phyloP scores from a whole-genome alignment of 352 stramenopile species.

The Peronospora destructor region DNA sequence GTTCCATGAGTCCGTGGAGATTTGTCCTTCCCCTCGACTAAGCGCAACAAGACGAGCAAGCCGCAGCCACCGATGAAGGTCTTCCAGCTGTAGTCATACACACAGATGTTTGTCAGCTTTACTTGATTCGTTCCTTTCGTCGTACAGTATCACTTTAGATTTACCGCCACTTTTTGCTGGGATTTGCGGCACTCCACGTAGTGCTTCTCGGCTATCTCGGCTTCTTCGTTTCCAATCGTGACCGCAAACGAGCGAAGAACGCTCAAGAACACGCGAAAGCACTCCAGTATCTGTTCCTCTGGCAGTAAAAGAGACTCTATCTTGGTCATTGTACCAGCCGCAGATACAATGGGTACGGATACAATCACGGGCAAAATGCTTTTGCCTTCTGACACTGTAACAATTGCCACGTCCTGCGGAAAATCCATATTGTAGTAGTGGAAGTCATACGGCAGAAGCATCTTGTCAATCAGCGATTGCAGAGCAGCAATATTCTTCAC shows the following conservation, averaged over 20 bases:
- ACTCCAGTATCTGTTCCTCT: slow-evolving; percentile 39
- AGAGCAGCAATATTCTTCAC: slow-evolving; percentile 69
- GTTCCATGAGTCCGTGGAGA: slow-evolving; percentile 47
- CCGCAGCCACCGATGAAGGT: slow-evolving; percentile 72
- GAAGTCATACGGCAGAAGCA: slow-evolving; percentile 80
- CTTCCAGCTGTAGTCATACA: slow-evolving; percentile 42
- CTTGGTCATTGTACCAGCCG: not conserved
- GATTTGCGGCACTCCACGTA: slow-evolving; percentile 67
- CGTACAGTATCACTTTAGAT: not conserved
- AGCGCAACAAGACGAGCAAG: slow-evolving; percentile 63
- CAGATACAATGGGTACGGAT: slow-evolving; percentile 28
- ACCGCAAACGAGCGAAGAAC: slow-evolving; percentile 50
- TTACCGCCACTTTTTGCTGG: slow-evolving; percentile 64
- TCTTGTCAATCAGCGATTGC: slow-evolving; percentile 64
- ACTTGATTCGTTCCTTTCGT: not conserved
- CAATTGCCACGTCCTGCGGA: slow-evolving; percentile 57
- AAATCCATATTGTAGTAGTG: slow-evolving; percentile 84
- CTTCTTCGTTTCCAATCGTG: slow-evolving; percentile 63
- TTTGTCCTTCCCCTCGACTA: slow-evolving; percentile 46
- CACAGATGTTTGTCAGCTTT: slow-evolving; percentile 3
- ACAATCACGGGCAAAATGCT: slow-evolving; percentile 66
- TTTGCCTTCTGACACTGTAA: slow-evolving; percentile 67
- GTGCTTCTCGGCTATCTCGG: slow-evolving; percentile 70
- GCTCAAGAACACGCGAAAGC: slow-evolving; percentile 59
- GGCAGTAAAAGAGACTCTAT: not conserved